Base-by-base conservation (phyloP, 495 filamentous ascomycete genomes). In the Clohesyomyces aquaticus region DNA sequence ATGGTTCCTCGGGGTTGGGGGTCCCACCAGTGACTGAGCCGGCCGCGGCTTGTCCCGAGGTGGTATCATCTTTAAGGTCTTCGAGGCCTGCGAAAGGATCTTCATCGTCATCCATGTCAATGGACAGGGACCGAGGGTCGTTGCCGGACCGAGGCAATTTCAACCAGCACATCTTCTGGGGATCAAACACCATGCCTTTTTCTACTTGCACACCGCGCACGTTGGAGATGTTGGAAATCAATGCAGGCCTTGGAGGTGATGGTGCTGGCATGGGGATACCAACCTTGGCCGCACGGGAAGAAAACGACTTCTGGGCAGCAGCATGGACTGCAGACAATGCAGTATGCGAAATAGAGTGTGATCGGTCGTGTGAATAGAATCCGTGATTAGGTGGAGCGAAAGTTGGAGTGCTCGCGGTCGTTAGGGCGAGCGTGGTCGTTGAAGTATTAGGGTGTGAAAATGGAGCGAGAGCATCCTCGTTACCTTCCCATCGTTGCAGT, bases 131-230 rank as follows among this genome's bases (percentile, higher is more conserved):
- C 0, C 61, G 66, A 43, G 65, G 70, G 53, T n/a, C n/a, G n/a
- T 73, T 57, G 16, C 52, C 56, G 8, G 71, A 51, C 3, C 64
- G 63, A 10, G 62, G 71, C 16, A 72, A 56, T 72, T 92, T 94
- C 28, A 96, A 81, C 93, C 93, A 97, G 74, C 90, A 91, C 93
- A 97, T 98, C 55, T 88, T 90, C 55, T 87, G 86, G 6, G 95
- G 95, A 75, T 98, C 94, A 74, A 98, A 98, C 23, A 98, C 87
- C 94, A 98, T 98, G 66, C 89, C 90, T 22, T 91, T 88, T 59
- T 95, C 91, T 26, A 96, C 88, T 76, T 96, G 93, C 12, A 96
- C 89, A 61, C 89, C 91, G 66, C 85, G 83, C 43, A 85, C 80
- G 8, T 72, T 68, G 52, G 87, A 85, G 64, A 94, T 87, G 70